phyloP scores from a whole-genome alignment of 345 rosid species.

The Euphorbia peplus region DNA sequence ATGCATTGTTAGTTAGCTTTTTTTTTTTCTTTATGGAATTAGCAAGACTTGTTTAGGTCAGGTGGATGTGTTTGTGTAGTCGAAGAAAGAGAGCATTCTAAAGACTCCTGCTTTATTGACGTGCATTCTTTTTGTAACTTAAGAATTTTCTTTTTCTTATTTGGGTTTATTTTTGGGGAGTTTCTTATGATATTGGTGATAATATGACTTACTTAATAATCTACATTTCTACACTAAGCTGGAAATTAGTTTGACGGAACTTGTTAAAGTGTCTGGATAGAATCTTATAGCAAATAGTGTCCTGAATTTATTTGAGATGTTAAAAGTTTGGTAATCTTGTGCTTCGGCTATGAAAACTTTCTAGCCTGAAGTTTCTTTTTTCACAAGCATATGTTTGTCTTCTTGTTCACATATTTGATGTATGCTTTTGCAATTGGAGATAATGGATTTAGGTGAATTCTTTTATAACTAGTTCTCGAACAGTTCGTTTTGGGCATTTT shows the following conservation, averaged over 20 bases:
- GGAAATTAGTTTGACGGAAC: not conserved
- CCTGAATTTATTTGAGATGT: too few relatives aligned
- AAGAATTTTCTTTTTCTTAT: not conserved
- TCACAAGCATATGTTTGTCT: not conserved
- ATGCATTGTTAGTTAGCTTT: constrained; percentile 28
- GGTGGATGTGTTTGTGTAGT: constrained; percentile 24
- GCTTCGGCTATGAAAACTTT: not conserved
- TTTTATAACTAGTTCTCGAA: too few relatives aligned
- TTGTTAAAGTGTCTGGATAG: not conserved
- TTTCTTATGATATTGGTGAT: constrained; percentile 27
- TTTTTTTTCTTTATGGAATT: constrained; percentile 34
- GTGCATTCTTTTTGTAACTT: constrained; percentile 43
- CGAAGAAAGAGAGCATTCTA: constrained; percentile 1
- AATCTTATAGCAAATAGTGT: not conserved
- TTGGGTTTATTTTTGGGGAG: constrained; percentile 7
- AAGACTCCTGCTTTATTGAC: constrained; percentile 8
- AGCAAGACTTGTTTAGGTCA: constrained; percentile 28
- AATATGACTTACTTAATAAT: constrained; percentile 39
- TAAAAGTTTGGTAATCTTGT: not conserved
- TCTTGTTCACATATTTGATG: not conserved
- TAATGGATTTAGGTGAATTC: too few relatives aligned
- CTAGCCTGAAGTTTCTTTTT: not conserved
- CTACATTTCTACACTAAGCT: constrained; percentile 9
- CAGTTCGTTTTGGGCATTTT: too few relatives aligned
- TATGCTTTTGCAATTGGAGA: too few relatives aligned